Conservation (phyloP, 140 eudicot species). For the Cichorium intybus region DNA sequence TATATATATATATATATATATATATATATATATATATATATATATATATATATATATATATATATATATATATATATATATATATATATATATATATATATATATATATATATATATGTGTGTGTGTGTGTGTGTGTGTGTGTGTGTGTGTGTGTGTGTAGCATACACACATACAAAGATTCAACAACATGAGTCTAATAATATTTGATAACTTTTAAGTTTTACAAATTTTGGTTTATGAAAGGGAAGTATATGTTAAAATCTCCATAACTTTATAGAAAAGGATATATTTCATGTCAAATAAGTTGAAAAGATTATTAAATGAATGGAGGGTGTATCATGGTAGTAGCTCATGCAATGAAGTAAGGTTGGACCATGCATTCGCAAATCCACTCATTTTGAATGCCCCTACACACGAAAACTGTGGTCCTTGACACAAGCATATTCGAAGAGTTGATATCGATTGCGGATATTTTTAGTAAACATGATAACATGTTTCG, state of each 20-base stretch:
- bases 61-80: too few relatives aligned
- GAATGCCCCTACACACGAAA: conserved; percentile 12
- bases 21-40: too few relatives aligned
- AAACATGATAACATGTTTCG: conserved; percentile 8
- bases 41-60: too few relatives aligned
- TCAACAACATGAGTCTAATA: too few relatives aligned
- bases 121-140: too few relatives aligned
- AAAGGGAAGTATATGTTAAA: background rate
- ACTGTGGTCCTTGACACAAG: conserved; percentile 19
- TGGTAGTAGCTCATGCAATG: background rate
- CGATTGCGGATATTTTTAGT: conserved; percentile 15
- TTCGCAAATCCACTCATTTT: background rate
- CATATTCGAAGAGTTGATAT: conserved; percentile 15
- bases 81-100: too few relatives aligned
- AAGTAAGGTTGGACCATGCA: conserved; percentile 4
- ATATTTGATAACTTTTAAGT: too few relatives aligned
- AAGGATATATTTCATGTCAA: background rate
- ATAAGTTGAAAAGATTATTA: background rate
- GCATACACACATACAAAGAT: too few relatives aligned
- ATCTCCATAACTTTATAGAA: background rate
- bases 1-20: too few relatives aligned
- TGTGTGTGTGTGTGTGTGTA: too few relatives aligned
- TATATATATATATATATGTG: too few relatives aligned
- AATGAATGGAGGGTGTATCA: background rate
- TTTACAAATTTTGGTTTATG: too few relatives aligned